These are phyloP conservation scores for Dujonia santamariae DNA, from an alignment of 1,139 yeast species.

Conservation along the genomic window DNA sequence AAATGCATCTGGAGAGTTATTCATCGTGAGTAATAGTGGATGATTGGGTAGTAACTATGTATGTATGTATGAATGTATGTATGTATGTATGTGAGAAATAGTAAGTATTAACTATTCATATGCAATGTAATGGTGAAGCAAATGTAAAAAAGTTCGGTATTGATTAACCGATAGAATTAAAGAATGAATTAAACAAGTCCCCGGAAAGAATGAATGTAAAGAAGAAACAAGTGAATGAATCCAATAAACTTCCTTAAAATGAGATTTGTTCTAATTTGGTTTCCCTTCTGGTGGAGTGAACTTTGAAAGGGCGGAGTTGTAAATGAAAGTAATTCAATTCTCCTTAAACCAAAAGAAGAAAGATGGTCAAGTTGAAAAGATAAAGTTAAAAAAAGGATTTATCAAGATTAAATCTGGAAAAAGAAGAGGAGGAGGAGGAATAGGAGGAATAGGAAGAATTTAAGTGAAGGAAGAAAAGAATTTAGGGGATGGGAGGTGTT, in stretches of 20 bases:
- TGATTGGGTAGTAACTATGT: background rate
- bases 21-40: conserved; percentile 7
- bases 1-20: conserved; percentile 34
- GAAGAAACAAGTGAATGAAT: background rate
- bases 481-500: too few species aligned
- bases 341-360: too few species aligned
- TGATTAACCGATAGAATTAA: too few species aligned
- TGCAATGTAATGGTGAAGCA: background rate
- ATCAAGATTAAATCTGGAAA: background rate
- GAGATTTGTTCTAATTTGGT: background rate
- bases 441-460: background rate
- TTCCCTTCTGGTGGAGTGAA: too few species aligned
- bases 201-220: background rate
- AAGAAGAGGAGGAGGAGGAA: background rate
- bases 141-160: too few species aligned
- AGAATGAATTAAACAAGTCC: background rate
- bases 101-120: background rate
- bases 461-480: too few species aligned
- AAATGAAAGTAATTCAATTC: too few species aligned
- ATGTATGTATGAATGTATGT: background rate
- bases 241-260: background rate
- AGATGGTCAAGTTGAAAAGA: too few species aligned
- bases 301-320: too few species aligned
- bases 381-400: too few species aligned
- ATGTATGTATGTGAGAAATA: background rate